Evolutionary conservation across 1,139 yeast species (phyloP).

Genomic region (Hansenula lynferdii): DNA sequence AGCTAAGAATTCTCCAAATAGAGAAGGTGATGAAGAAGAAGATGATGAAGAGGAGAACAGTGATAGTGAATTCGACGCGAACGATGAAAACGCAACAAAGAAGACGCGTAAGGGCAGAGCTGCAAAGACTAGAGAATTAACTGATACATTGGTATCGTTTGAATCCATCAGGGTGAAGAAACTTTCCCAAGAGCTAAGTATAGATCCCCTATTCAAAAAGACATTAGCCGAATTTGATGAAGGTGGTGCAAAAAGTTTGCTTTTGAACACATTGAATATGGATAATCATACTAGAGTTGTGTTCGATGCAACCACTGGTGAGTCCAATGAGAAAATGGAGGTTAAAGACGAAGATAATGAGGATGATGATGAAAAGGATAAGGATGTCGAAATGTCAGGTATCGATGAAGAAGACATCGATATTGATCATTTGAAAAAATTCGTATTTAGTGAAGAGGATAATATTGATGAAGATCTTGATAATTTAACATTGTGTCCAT

Average conservation of each 20-base stretch:
- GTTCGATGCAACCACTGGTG: conserved; percentile 29
- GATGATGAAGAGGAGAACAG: conserved; percentile 22
- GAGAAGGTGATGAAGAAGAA: conserved; percentile 21
- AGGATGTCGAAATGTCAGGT: no score
- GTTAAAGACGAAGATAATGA: conserved; percentile 10
- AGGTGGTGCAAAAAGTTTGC: conserved; percentile 85
- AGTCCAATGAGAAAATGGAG: conserved; percentile 29
- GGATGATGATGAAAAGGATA: conserved; percentile 15
- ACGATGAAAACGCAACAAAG: conserved; percentile 28
- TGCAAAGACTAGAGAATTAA: conserved; percentile 38
- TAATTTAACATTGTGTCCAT: conserved; percentile 51
- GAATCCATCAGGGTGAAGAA: conserved; percentile 61
- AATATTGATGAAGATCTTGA: conserved; percentile 37
- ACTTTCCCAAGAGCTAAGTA: conserved; percentile 69
- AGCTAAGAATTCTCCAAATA: conserved; percentile 20
- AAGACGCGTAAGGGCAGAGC: conserved; percentile 21
- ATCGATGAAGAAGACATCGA: conserved; percentile 19
- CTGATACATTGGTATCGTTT: conserved; percentile 49
- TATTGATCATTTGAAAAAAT: conserved; percentile 23
- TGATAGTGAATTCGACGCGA: conserved; percentile 32
- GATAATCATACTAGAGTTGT: conserved; percentile 27
- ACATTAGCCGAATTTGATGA: conserved; percentile 92
- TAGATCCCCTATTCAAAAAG: conserved; percentile 86
- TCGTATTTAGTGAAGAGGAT: conserved; percentile 30
- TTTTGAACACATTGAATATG: conserved; percentile 56